These are phyloP conservation scores for Fusarium albidum DNA, from an alignment of 2,329 filamentous ascomycete genomes.

Conservation along the genomic window DNA sequence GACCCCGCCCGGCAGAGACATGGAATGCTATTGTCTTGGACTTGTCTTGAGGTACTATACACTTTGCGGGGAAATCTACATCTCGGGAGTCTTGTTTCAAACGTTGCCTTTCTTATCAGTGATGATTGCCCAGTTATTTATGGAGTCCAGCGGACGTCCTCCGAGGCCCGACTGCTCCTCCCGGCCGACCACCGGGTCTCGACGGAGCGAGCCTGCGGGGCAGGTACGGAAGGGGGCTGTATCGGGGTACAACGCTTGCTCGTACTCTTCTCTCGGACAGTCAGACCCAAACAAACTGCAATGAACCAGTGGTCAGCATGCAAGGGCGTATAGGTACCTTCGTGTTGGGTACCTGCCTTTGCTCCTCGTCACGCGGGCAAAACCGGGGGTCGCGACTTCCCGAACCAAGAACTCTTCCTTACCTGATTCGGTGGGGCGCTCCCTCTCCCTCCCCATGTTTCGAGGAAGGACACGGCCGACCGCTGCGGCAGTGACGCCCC, in stretches of 20 bases:
- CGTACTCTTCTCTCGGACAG: constrained; percentile 7
- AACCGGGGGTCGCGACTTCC: constrained; percentile 33
- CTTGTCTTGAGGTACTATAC: neutral
- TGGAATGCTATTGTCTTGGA: neutral
- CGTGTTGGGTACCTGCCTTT: constrained; percentile 7
- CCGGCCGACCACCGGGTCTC: constrained; percentile 25
- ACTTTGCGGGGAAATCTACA: constrained; percentile 14
- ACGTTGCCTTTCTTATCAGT: constrained; percentile 9
- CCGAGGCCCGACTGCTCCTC: constrained; percentile 17
- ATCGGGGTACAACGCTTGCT: neutral
- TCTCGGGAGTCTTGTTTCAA: constrained; percentile 3
- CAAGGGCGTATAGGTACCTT: constrained; percentile 1
- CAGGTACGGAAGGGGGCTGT: constrained; percentile 7
- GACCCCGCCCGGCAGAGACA: constrained; percentile 1
- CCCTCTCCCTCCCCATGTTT: constrained; percentile 31
- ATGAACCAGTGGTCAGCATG: constrained; percentile 4
- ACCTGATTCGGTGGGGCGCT: constrained; percentile 25
- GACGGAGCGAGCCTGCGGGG: constrained; percentile 27
- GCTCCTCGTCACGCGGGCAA: constrained; percentile 33
- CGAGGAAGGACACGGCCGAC: constrained; percentile 9
- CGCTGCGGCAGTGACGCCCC: constrained; percentile 10
- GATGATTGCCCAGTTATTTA: constrained; percentile 15
- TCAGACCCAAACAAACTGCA: neutral
- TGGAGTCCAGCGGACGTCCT: constrained; percentile 23
- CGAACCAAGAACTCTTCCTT: constrained; percentile 23